These are phyloP conservation scores for Yamadazyma scolyti DNA, from an alignment of 805 yeast genomes.

Conservation along the genomic window DNA sequence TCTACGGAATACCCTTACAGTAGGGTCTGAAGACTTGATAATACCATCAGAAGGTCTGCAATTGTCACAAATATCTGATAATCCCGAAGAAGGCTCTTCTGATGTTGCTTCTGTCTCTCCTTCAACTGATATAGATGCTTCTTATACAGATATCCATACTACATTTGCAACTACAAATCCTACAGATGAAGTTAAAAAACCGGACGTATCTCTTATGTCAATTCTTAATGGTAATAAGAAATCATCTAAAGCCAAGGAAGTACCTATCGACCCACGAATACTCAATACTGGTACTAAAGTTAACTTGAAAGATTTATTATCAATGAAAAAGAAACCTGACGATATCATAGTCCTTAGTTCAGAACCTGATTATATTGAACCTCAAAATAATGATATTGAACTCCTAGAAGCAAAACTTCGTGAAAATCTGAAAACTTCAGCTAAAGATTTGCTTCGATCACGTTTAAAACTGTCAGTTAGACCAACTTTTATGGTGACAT, in stretches of 20 bases:
- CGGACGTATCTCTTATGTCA: slow-evolving; percentile 1
- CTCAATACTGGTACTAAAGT: neutral
- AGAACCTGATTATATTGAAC: no score
- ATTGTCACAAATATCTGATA: no score
- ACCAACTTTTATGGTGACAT: slow-evolving; percentile 18
- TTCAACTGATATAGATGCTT: no score
- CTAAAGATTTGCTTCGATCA: slow-evolving; percentile 38
- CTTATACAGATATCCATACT: no score
- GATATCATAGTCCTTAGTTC: no score
- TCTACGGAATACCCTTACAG: no score
- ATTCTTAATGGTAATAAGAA: neutral
- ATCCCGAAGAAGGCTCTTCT: no score
- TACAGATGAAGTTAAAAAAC: neutral
- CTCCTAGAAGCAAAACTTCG: slow-evolving; percentile 18
- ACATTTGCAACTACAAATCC: no score
- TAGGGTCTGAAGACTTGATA: no score
- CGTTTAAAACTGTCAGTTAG: slow-evolving; percentile 1
- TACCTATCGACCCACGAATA: neutral
- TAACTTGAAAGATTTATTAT: neutral
- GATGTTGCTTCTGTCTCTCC: no score
- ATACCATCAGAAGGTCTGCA: no score
- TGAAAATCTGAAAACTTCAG: slow-evolving; percentile 21
- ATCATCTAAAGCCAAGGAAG: slow-evolving; percentile 3
- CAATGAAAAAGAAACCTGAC: neutral
- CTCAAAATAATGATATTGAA: no score